Conservation (phyloP, 345 rosid species). For the Citrus reticulata region DNA sequence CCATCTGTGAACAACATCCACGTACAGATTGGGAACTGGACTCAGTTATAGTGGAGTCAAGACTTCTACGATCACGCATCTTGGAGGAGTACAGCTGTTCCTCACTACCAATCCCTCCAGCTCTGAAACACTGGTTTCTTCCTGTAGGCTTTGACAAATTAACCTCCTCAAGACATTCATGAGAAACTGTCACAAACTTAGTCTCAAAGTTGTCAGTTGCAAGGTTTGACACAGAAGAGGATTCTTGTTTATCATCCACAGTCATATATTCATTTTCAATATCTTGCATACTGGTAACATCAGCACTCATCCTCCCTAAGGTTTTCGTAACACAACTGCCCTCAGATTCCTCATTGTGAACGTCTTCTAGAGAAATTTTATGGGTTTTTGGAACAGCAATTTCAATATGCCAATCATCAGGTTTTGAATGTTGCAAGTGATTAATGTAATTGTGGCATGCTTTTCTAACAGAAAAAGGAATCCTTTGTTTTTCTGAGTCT, state of each 20-base stretch:
- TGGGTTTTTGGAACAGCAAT: constrained; percentile 59
- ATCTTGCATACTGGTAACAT: constrained; percentile 37
- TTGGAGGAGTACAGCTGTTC: constrained; percentile 43
- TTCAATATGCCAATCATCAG: constrained; percentile 76
- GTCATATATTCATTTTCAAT: constrained; percentile 48
- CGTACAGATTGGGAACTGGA: constrained; percentile 42
- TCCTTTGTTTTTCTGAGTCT: constrained; percentile 45
- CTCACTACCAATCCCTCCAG: constrained; percentile 39
- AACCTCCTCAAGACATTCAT: constrained; percentile 34
- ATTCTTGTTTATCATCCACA: constrained; percentile 63
- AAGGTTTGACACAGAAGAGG: constrained; percentile 46
- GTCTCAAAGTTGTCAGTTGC: constrained; percentile 43
- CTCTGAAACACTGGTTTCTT: constrained; percentile 41
- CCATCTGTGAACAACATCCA: constrained; percentile 59
- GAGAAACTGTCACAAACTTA: constrained; percentile 51
- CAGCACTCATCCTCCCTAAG: constrained; percentile 41
- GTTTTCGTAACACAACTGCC: constrained; percentile 69
- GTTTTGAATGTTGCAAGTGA: constrained; percentile 39
- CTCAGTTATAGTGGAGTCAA: constrained; percentile 71
- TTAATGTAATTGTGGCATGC: constrained; percentile 38
- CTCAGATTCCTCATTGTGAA: constrained; percentile 77
- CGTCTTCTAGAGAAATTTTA: constrained; percentile 30
- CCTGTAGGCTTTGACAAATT: constrained; percentile 34
- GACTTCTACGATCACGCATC: constrained; percentile 56
- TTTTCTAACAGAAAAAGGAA: constrained; percentile 52